Percentiles rank a stretch among this genome's conserved stretches.
Evolutionary conservation across 257 asterid species (phyloP).

Genomic region (Gardenia jasminoides): DNA sequence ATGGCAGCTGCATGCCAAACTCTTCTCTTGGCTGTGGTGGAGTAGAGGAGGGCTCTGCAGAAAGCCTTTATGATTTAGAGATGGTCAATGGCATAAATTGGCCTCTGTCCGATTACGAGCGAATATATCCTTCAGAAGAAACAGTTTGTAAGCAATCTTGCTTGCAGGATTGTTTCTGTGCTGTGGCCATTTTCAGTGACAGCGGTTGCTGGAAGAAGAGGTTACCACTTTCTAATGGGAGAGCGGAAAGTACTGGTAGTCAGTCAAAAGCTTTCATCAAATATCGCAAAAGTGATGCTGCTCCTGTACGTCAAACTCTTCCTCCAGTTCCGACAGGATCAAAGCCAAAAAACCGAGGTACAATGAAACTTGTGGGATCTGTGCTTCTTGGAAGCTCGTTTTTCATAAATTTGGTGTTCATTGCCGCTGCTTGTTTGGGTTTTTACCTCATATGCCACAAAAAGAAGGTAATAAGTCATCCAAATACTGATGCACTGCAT

Average conservation of each 20-base stretch:
- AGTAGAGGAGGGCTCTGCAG: neutral
- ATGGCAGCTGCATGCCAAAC: conserved; percentile 43
- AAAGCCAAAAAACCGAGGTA: conserved; percentile 9
- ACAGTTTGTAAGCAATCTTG: conserved; percentile 41
- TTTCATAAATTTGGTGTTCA: conserved; percentile 35
- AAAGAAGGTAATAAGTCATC: neutral
- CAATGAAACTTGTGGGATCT: conserved; percentile 33
- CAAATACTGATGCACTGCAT: neutral
- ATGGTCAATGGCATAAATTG: conserved; percentile 11
- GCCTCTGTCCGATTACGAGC: too few relatives aligned
- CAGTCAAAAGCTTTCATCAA: neutral
- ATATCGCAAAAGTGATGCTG: conserved; percentile 21
- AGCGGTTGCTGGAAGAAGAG: conserved; percentile 71
- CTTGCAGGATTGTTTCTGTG: conserved; percentile 53
- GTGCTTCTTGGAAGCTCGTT: conserved; percentile 51
- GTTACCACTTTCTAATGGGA: conserved; percentile 67
- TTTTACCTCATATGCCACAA: conserved; percentile 21
- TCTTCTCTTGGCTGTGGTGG: conserved; percentile 34
- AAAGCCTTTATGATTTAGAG: conserved; percentile 23
- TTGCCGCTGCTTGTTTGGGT: conserved; percentile 25
- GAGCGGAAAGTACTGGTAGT: conserved; percentile 16
- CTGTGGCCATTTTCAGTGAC: conserved; percentile 9
- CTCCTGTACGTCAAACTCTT: conserved; percentile 4
- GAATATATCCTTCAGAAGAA: neutral
- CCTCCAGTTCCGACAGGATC: neutral